Evolutionary conservation across 768 basidiomycete species (phyloP).

Genomic region (Boletus rex-veris): DNA sequence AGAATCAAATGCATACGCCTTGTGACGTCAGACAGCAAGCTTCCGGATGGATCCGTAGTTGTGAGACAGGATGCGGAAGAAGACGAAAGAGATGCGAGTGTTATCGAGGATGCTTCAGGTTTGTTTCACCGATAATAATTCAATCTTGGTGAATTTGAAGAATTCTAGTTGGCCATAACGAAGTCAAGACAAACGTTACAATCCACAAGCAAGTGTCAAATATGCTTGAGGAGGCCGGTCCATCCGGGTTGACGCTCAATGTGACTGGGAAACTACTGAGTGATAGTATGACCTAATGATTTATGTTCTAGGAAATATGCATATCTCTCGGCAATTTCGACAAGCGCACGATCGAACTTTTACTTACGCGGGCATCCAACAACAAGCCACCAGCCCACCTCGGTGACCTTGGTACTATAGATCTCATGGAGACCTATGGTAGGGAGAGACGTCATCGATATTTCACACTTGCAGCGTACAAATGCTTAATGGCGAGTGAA

Average conservation of each 20-base stretch:
- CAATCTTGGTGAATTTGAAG: not conserved
- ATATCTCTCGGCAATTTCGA: conserved; percentile 65
- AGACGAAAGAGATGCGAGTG: conserved; percentile 34
- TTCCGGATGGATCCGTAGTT: conserved; percentile 36
- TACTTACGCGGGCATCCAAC: conserved; percentile 66
- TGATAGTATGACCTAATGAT: conserved; percentile 2
- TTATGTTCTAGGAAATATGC: conserved; percentile 54
- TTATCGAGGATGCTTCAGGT: conserved; percentile 35
- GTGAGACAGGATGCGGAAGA: conserved; percentile 37
- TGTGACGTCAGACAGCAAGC: conserved; percentile 39
- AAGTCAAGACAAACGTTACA: conserved; percentile 57
- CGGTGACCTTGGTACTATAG: conserved; percentile 62
- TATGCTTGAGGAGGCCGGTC: conserved; percentile 64
- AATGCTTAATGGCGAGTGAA: conserved; percentile 57
- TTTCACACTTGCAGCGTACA: conserved; percentile 71
- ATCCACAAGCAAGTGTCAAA: conserved; percentile 81
- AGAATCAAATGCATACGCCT: conserved; percentile 66
- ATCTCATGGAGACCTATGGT: conserved; percentile 76
- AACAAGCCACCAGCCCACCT: conserved; percentile 66
- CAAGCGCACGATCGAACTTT: conserved; percentile 78
- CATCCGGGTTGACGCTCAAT: conserved; percentile 67
- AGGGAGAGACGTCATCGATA: conserved; percentile 86
- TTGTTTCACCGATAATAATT: conserved; percentile 8
- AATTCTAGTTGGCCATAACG: conserved; percentile 34
- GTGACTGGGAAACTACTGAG: conserved; percentile 35